Conservation (phyloP, 305 asterid species). For the Fraxinus paxiana region DNA sequence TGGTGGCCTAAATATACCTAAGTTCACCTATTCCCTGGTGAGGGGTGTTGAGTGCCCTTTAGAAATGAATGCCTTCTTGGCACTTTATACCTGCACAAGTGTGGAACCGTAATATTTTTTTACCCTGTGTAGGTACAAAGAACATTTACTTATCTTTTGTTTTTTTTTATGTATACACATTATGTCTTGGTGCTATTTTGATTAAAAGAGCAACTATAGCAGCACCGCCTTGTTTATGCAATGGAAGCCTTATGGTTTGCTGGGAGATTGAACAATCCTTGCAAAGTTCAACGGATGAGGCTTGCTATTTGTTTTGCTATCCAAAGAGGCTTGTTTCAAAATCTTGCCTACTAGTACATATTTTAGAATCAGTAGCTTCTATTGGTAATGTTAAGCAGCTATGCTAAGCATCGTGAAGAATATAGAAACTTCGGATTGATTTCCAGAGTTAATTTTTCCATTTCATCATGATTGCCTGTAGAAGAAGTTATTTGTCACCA, state of each 20-base stretch:
- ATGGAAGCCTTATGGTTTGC: slow-evolving; percentile 64
- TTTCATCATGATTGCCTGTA: not conserved
- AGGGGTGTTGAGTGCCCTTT: not conserved
- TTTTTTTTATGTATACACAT: slow-evolving; percentile 35
- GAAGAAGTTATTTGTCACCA: slow-evolving; percentile 38
- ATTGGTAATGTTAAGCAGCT: not conserved
- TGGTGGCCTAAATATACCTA: not conserved
- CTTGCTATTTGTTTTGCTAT: not conserved
- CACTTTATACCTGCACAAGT: too few relatives aligned
- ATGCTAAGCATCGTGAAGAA: not conserved
- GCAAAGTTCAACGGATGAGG: slow-evolving; percentile 51
- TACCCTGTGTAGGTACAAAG: too few relatives aligned
- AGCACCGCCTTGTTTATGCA: slow-evolving; percentile 58
- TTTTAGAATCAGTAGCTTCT: not conserved
- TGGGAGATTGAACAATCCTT: slow-evolving; percentile 63
- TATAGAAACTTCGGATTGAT: not conserved
- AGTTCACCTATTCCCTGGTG: not conserved
- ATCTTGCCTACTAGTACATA: not conserved
- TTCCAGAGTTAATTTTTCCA: slow-evolving; percentile 10
- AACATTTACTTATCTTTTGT: not conserved
- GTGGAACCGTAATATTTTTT: too few relatives aligned
- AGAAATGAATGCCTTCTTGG: not conserved
- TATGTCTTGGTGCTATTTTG: slow-evolving; percentile 50
- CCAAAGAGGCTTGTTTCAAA: not conserved
- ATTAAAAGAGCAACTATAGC: slow-evolving; percentile 55